Evolutionary conservation across 805 yeast species (phyloP).

Genomic region (Brettanomyces anomalus): DNA sequence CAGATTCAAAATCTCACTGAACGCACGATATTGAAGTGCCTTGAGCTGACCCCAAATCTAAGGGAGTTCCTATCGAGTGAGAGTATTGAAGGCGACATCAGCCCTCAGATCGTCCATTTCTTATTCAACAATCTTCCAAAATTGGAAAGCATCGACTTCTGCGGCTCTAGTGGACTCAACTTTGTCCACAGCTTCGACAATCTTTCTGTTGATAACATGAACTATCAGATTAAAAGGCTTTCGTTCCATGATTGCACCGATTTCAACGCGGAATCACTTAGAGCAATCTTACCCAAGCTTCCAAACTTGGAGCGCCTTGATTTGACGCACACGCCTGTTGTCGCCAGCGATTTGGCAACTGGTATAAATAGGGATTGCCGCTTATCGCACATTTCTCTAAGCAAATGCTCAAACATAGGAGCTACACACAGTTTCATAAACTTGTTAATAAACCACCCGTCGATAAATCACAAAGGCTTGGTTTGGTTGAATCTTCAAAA

Average conservation of each 20-base stretch:
- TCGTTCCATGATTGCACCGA: constrained; percentile 89
- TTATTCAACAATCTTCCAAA: constrained; percentile 46
- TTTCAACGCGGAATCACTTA: constrained; percentile 48
- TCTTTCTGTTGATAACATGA: constrained; percentile 23
- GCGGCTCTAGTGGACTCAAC: constrained; percentile 68
- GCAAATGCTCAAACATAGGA: constrained; percentile 52
- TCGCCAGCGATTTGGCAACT: constrained; percentile 47
- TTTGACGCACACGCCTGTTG: constrained; percentile 71
- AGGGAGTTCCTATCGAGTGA: constrained; percentile 78
- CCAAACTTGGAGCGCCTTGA: constrained; percentile 58
- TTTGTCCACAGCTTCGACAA: constrained; percentile 53
- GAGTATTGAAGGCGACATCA: constrained; percentile 76
- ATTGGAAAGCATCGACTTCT: constrained; percentile 71
- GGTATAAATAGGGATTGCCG: constrained; percentile 45
- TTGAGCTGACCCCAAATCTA: constrained; percentile 55
- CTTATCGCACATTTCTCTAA: constrained; percentile 66
- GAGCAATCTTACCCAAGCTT: constrained; percentile 48
- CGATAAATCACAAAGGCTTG: constrained; percentile 34
- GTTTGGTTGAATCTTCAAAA: constrained; percentile 46
- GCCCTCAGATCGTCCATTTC: constrained; percentile 42
- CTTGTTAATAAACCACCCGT: constrained; percentile 65
- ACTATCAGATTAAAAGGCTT: constrained; percentile 31
- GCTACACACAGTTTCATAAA: constrained; percentile 64
- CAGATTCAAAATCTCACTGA: constrained; percentile 87
- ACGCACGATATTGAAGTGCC: constrained; percentile 55